A percentile compares a stretch with the other conserved stretches of the same genome.
These are phyloP conservation scores for Maudiozyma pseudohumilis DNA, from an alignment of 805 yeast genomes.

Conservation along the genomic window DNA sequence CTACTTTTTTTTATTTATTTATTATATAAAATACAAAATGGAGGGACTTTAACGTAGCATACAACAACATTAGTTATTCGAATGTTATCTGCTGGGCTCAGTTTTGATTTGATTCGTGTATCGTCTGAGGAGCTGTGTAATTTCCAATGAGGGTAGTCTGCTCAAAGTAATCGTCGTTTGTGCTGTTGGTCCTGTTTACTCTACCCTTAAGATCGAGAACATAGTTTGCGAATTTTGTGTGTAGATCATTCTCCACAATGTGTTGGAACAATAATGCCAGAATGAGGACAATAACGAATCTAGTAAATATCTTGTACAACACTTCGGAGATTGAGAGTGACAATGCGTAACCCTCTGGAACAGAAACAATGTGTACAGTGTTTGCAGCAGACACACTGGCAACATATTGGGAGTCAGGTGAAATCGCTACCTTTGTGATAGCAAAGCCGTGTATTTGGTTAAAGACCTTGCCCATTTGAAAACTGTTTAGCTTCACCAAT, in stretches of 20 bases:
- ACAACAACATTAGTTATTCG: too few relatives aligned
- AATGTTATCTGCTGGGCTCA: too few relatives aligned
- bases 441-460: constrained; percentile 69
- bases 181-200: neutral
- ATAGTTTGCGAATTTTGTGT: constrained; percentile 10
- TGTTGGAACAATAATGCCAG: constrained; percentile 17
- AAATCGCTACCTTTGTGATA: constrained; percentile 60
- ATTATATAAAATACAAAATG: too few relatives aligned
- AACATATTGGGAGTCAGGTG: constrained; percentile 53
- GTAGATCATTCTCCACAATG: constrained; percentile 15
- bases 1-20: too few relatives aligned
- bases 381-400: constrained; percentile 76
- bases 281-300: constrained; percentile 14
- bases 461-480: constrained; percentile 41
- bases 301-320: constrained; percentile 12
- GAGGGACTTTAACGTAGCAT: too few relatives aligned
- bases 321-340: constrained; percentile 23
- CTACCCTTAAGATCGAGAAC: constrained; percentile 3
- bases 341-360: constrained; percentile 42
- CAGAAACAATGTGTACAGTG: constrained; percentile 50
- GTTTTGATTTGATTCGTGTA: too few relatives aligned
- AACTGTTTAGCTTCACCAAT: constrained; percentile 41
- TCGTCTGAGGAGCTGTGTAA: neutral
- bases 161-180: constrained; percentile 3
- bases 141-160: constrained; percentile 8